These are phyloP conservation scores for Roridomyces roridus DNA, from an alignment of 768 basidiomycete species.

Conservation along the genomic window DNA sequence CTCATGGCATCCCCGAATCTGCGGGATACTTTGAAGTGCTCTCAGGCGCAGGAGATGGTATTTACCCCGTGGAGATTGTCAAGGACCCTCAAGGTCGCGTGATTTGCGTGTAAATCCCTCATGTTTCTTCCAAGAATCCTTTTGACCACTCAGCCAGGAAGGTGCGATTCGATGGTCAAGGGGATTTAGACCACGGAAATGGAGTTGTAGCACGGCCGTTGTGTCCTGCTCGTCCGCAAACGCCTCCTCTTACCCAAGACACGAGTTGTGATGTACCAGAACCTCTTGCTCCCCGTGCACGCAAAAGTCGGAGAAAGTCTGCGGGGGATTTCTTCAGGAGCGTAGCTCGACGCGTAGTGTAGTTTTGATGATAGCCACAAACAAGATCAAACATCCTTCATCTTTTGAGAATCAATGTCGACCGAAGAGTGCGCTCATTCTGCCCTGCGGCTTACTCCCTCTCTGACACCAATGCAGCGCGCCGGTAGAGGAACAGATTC, in stretches of 20 bases:
- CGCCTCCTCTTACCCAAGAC: too few relatives aligned
- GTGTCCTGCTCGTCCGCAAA: too few relatives aligned
- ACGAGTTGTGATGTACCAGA: neutral
- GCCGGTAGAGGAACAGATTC: slow-evolving; percentile 40
- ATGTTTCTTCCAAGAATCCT: neutral
- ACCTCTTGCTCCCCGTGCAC: neutral
- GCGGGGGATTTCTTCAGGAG: slow-evolving; percentile 15
- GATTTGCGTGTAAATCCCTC: slow-evolving; percentile 15
- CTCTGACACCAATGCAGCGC: slow-evolving; percentile 21
- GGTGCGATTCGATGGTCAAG: slow-evolving; percentile 23
- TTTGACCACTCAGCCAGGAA: neutral
- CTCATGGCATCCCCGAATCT: slow-evolving; percentile 11
- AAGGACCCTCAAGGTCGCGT: slow-evolving; percentile 6
- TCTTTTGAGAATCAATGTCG: slow-evolving; percentile 44
- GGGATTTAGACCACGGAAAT: neutral
- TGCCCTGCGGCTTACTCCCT: neutral
- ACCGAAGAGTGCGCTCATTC: slow-evolving; percentile 53
- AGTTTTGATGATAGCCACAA: neutral
- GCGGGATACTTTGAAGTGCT: slow-evolving; percentile 16
- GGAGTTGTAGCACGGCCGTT: too few relatives aligned
- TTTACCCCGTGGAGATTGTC: slow-evolving; percentile 17
- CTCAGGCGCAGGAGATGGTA: slow-evolving; percentile 19
- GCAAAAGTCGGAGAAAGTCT: slow-evolving; percentile 8
- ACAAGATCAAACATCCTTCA: neutral
- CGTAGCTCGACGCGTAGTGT: slow-evolving; percentile 1